Base-by-base conservation (phyloP, 805 yeast genomes). In the Komagataella pastoris region DNA sequence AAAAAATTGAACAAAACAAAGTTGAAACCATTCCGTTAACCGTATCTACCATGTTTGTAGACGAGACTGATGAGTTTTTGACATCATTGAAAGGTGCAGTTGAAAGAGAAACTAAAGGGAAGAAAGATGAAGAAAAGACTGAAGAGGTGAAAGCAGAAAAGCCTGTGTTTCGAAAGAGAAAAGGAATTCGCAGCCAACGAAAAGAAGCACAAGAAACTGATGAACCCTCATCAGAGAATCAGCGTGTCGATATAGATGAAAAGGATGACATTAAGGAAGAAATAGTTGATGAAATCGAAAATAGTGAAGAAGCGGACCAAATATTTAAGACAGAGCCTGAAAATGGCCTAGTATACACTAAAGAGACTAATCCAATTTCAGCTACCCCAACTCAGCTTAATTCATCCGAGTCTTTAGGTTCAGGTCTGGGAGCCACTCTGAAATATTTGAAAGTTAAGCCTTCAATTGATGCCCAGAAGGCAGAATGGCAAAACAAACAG, bases 401-500 rank as follows among this genome's bases (percentile, higher is more conserved):
- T 7, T 7, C 23, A 10, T 8, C 23, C n/a, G 19, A 18, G n/a
- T 47, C 23, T 23, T 30, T 46, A 12, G 51, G 55, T 10, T 59
- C 61, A 40, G 74, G 76, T 3, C 52, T 72, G 19, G 71, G 74
- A 1, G 65, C 64, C 3, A 62, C 73, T 2, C 59, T 74, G 18
- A 58, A 57, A 46, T 52, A 69, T 44, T 60, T 73, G 6, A 49
- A 51, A 21, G 55, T 51, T 40, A 50, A 50, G 2, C 17, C 19
- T 3, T 3, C 8, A 23, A 50, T 43, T 49, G 57, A n/a, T 55
- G 54, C 49, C 49, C 54, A 49, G 47, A 56, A 52, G 54, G 57
- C 46, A 59, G 54, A 52, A 59, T 50, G 50, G 12, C 47, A 53
- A 12, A 18, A 50, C n/a, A 59, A 21, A 52, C 55, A 17, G 47